phyloP scores from a whole-genome alignment of 2,329 filamentous ascomycete species.

The Coniella vitis region DNA sequence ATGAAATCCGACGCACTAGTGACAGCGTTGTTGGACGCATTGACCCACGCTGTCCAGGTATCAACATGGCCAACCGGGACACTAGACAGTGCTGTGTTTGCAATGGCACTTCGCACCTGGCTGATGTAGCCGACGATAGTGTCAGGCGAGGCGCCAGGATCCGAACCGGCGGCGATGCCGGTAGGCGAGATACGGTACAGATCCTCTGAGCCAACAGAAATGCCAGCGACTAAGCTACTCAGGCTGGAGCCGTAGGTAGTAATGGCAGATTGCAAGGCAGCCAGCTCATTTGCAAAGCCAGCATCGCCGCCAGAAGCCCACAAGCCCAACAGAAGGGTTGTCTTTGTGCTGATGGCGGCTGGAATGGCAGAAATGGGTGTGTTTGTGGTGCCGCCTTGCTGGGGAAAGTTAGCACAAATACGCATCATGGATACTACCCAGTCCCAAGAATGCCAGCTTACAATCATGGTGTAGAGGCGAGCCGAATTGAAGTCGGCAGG shows the following conservation, averaged over 20 bases:
- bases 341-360: conserved; percentile 76
- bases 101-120: conserved; percentile 56
- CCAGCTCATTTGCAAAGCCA: conserved; percentile 64
- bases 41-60: conserved; percentile 77
- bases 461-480: conserved; percentile 65
- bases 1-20: conserved; percentile 68
- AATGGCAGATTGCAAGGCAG: conserved; percentile 65
- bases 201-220: conserved; percentile 83
- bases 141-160: conserved; percentile 55
- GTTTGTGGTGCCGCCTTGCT: conserved; percentile 58
- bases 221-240: conserved; percentile 63
- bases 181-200: conserved; percentile 70
- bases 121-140: conserved; percentile 63
- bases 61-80: conserved; percentile 76
- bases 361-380: conserved; percentile 67
- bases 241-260: conserved; percentile 60
- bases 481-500: conserved; percentile 58
- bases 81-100: conserved; percentile 51
- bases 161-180: conserved; percentile 56
- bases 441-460: conserved; percentile 5
- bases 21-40: conserved; percentile 63
- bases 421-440: not conserved
- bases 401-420: conserved; percentile 5
- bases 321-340: conserved; percentile 71
- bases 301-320: conserved; percentile 66